Evolutionary conservation across 2,329 filamentous ascomycete genomes (phyloP), one percentile per base, ranked within the genome.

Genomic region (Xylariomycetidae sp.): DNA sequence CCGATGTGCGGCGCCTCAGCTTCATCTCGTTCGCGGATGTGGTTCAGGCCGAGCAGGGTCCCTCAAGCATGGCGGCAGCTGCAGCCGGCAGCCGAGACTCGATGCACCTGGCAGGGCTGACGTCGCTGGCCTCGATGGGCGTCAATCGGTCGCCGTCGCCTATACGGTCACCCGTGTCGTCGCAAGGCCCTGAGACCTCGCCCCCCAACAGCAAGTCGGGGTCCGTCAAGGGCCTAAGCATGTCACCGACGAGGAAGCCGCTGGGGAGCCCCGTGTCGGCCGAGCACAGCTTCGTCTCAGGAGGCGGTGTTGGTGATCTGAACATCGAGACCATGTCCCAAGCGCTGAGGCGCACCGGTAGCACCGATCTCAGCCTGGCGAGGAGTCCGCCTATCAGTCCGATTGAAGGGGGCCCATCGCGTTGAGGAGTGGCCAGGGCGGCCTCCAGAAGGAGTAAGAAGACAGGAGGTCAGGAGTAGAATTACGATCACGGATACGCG

Each of bases 21-120:
- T 97, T 97, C 64, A 94, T 97, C 56, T 95, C 88, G 6, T 97
- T 97, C 61, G 89, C 90, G 41, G 90, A 97, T 52, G 88, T 97
- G 8, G 88, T 97, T 25, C 88, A 94, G 56, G 76, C 82, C 20
- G 86, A 92, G 57, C 85, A 90, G 50, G 77, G 77, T 18, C 74
- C 80, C 38, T n/a, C n/a, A n/a, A n/a, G n/a, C n/a, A n/a, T n/a
- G n/a, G n/a, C n/a, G n/a, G 66, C 69, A 20, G 65, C 69, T 25
- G 59, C 56, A 33, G 56, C 62, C 23, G 70, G 74, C 29, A 80
- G 73, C 46, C 70, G 82, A 44, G 85, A 90, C 40, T 82, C 80
- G 35, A 70, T 85, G 36, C 80, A 88, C 55, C 63, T 83, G 38
- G 74, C 77, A 31, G 82, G 82, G 10, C 63, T 85, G 14, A 80